Evolutionary conservation across 768 basidiomycete genomes (phyloP), one percentile per base, ranked within the genome.

Genomic region (Boletus sp.): DNA sequence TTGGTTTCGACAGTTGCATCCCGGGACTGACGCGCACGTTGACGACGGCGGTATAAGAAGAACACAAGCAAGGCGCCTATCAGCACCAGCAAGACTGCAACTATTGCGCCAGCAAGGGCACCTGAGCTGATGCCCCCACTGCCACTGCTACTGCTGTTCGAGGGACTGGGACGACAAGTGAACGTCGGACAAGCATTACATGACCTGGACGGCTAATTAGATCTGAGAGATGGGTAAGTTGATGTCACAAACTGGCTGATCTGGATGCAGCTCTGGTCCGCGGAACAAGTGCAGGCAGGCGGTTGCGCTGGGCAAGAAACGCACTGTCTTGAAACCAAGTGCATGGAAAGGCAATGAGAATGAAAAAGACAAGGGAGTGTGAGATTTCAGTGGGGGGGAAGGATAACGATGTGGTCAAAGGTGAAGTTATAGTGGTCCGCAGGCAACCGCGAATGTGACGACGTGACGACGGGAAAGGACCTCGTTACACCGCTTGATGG

Each of bases 81-180:
- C 44, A 92, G 73, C 66, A 89, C 80, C 10, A 86, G 65, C 42
- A 92, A 64, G 11, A 78, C 77, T 35, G 83, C 89, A 32, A 90
- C 74, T 55, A 92, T 79, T 41, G 84, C 89, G 47, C 89, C 90
- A 18, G 87, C 90, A 18, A 90, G 78, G 3, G 86, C 89, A 44
- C 89, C 89, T 52, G 82, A 79, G 67, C 86, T 85, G 50, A 84
- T 73, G 10, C 83, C 82, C 5, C 71, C 67, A 29, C 14, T 71
- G 7, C 81, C 79, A 20, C 51, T 36, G 44, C 36, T 40, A 15
- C 40, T 12, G 5, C 65, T 58, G 24, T 51, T 55, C 29, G 56
- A 59, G 18, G 62, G 29, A 18, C 51, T 75, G 32, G 75, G 53
- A 29, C 83, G 77, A 63, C 89, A 92, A 58, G 71, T 68, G 63